Evolutionary conservation across 202 grass and related monocot species (phyloP).

Genomic region (Saccharum hybrid): DNA sequence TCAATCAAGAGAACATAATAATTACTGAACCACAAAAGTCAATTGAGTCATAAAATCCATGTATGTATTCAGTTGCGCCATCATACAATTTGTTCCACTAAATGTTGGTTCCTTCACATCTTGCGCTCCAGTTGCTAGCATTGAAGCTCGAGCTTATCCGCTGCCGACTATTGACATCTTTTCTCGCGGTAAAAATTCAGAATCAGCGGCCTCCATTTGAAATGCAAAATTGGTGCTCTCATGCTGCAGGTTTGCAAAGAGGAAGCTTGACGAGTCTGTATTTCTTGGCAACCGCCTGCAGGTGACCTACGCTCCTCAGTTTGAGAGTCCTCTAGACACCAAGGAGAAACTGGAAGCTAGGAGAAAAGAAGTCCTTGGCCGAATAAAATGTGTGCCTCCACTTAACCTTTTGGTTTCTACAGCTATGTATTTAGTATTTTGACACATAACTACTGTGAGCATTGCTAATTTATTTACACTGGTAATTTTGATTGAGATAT

Average conservation of each 20-base stretch:
- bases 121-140: neutral
- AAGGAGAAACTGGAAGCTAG: conserved; percentile 89
- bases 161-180: neutral
- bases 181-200: neutral
- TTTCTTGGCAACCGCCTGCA: conserved; percentile 83
- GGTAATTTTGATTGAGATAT: conserved; percentile 19
- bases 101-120: neutral
- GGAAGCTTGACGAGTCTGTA: conserved; percentile 77
- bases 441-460: conserved; percentile 9
- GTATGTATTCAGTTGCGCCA: neutral
- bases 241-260: conserved; percentile 86
- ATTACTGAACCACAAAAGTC: neutral
- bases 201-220: neutral
- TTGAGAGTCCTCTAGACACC: conserved; percentile 66
- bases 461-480: conserved; percentile 25
- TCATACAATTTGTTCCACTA: neutral
- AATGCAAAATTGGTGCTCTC: neutral
- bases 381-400: conserved; percentile 67
- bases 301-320: conserved; percentile 86
- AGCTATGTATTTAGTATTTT: too few relatives aligned
- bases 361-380: conserved; percentile 70
- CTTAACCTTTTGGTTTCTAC: neutral
- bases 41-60: neutral
- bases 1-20: neutral
- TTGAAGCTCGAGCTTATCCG: neutral